phyloP scores from a whole-genome alignment of 345 rosid genomes.

The Sisymbrium altissimum region DNA sequence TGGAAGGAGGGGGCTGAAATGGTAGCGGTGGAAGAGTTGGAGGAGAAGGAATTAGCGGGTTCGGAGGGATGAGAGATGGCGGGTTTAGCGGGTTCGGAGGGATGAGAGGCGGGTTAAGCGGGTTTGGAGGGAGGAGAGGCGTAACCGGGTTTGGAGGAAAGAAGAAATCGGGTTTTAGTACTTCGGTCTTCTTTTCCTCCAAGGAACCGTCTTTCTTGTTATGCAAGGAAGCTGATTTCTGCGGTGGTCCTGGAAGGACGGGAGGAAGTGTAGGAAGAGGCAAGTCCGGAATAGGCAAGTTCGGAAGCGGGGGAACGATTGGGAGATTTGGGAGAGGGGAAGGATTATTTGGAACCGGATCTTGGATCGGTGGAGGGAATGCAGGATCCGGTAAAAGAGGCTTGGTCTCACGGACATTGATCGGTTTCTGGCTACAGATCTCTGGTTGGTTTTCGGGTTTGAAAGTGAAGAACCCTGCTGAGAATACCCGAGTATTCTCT shows the following conservation, averaged over 20 bases:
- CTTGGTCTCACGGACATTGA: slow-evolving; percentile 14
- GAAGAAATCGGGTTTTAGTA: slow-evolving; percentile 23
- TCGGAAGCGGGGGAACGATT: slow-evolving; percentile 44
- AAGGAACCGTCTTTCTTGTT: slow-evolving; percentile 20
- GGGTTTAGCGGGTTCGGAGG: slow-evolving; percentile 27
- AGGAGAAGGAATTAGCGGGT: slow-evolving; percentile 42
- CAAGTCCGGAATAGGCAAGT: slow-evolving; percentile 46
- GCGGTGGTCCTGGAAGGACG: slow-evolving; percentile 16
- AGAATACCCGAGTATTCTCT: slow-evolving; percentile 49
- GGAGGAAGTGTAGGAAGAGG: slow-evolving; percentile 42
- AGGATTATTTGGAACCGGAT: slow-evolving; percentile 39
- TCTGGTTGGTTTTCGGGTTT: slow-evolving; percentile 64
- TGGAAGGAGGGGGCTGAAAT: slow-evolving; percentile 33
- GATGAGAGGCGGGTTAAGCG: slow-evolving; percentile 31
- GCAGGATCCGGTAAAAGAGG: slow-evolving; percentile 13
- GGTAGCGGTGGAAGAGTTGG: slow-evolving; percentile 52
- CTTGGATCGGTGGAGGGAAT: slow-evolving; percentile 46
- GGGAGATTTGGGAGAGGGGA: slow-evolving; percentile 56
- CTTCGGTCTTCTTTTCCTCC: slow-evolving; percentile 1
- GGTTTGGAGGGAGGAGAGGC: slow-evolving; percentile 33
- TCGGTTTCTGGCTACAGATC: slow-evolving; percentile 60
- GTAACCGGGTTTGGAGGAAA: slow-evolving; percentile 21
- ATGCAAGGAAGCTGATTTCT: background rate
- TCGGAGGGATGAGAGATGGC: slow-evolving; percentile 31
- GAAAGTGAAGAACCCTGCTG: slow-evolving; percentile 90